Evolutionary conservation across 108 stramenopile genomes (phyloP), one percentile per base, ranked within the genome.

Genomic region (Halocafeteria seosinensis): DNA sequence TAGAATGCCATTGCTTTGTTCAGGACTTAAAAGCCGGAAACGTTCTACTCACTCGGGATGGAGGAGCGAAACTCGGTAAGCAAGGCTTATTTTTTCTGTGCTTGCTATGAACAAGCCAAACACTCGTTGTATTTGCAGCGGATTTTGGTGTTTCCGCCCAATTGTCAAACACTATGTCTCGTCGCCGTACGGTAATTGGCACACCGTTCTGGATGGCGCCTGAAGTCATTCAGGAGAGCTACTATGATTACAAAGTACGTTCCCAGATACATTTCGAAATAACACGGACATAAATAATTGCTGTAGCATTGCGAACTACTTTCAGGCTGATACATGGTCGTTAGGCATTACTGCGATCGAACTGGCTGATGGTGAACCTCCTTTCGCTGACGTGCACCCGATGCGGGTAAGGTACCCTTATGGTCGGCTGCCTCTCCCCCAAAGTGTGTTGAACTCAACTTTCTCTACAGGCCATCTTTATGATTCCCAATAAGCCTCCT

Each of bases 121-220:
- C 57, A 31, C 31, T n/a, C n/a, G n/a, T 58, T 31, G 28, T 13
- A 47, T 21, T n/a, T 17, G 21, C 17, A 3, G 88, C 88, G 8
- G 90, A 90, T 76, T 91, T 91, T 75, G 90, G 89, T 36, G 90
- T 91, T 8, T 80, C 82, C 29, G 89, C 90, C 1, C 85, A 89
- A 64, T 72, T 98, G 63, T 90, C 81, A 9, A 87, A 92, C 70
- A 92, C 90, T 25, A 59, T 88, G 21, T 92, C 88, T 64, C 94
- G 95, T 71, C 82, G 92, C 34, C 87, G 89, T 68, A 94, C 93
- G 21, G 87, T 94, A 37, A 93, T 94, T 6, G 97, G 97, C 24
- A 86, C 88, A 52, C 97, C 97, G 4, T 96, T 89, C 78, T 99
- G 94, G 94, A 99, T 99, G 90, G 94, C 93, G 0, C 94, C 94